phyloP scores from a whole-genome alignment of 805 yeast genomes.

The Diddensiella caesifluorescens region DNA sequence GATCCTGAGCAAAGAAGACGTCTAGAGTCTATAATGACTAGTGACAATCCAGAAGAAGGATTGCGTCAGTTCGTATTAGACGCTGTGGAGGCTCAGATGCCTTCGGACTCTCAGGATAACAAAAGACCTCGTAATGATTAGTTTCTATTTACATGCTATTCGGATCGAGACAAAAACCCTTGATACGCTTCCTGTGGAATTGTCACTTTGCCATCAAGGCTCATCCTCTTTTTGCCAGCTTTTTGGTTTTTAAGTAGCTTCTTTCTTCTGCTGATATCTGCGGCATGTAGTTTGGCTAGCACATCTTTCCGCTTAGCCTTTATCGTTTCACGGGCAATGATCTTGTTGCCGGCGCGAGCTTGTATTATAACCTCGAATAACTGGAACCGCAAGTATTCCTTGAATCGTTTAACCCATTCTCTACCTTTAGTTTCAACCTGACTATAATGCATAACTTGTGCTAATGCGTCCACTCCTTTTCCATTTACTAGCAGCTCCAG shows the following conservation, averaged over 20 bases:
- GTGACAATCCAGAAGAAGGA: conserved; percentile 78
- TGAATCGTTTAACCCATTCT: conserved; percentile 78
- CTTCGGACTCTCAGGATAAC: not conserved
- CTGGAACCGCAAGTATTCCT: conserved; percentile 72
- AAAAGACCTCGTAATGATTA: conserved; percentile 2
- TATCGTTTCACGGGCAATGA: conserved; percentile 87
- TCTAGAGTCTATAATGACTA: conserved; percentile 64
- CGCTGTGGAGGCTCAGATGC: conserved; percentile 45
- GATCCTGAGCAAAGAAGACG: conserved; percentile 53
- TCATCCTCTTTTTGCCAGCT: conserved; percentile 86
- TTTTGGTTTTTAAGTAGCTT: conserved; percentile 83
- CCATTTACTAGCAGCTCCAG: conserved; percentile 88
- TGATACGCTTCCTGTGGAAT: conserved; percentile 86
- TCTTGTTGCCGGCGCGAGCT: conserved; percentile 73
- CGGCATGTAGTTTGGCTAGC: conserved; percentile 87
- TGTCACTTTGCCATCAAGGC: conserved; percentile 68
- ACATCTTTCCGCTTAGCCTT: conserved; percentile 94
- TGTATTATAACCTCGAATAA: conserved; percentile 90
- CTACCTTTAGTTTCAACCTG: conserved; percentile 69
- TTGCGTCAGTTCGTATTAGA: conserved; percentile 61
- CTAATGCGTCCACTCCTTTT: conserved; percentile 81
- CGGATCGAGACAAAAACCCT: conserved; percentile 51
- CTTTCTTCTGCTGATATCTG: conserved; percentile 85
- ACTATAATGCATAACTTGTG: conserved; percentile 81
- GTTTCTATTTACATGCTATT: conserved; percentile 12